Base-by-base conservation (phyloP, 1,284 basidiomycete genomes). In the Calocybe gambosa region DNA sequence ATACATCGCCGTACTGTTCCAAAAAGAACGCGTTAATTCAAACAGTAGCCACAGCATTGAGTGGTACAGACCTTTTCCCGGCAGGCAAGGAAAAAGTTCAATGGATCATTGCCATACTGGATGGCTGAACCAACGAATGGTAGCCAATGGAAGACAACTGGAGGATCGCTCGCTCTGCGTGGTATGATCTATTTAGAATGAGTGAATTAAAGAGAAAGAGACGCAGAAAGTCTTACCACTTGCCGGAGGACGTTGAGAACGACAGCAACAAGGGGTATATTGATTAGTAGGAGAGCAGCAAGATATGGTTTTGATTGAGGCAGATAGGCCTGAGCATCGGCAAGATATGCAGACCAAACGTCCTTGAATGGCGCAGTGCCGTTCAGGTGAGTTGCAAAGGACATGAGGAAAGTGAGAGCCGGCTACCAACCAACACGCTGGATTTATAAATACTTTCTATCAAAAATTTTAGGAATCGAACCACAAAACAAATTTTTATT, bases 81-180 rank as follows among this genome's bases (percentile, higher is more conserved):
- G 62, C 80, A 84, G 35, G 77, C 70, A 54, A 82, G 81, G 67
- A 91, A 78, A 67, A 93, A 92, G 55, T 76, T 80, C 61, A 91
- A 76, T 3, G 90, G 90, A 64, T 92, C 85, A 62, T 86, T 82
- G 34, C 90, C 90, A 58, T 93, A 93, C 41, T 72, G 65, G 28
- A 78, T 75, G 1, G 88, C 85, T 20, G 85, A 88, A 23, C 90
- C 90, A 55, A 93, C 71, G 59, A 85, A 71, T 2, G 90, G 90
- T 35, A 92, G 68, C 72, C 78, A 85, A 66, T 92, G 85, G 67
- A 92, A 93, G 13, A 93, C 86, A 10, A 82, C 67, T 1, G 89
- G 90, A 1, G 90, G 90, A 28, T 77, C 67, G 16, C 74, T 73
- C 8, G 77, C 70, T 57, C 77, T 76, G 45, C 69, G 65, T 13